Conservation (phyloP, 208 protist genomes). For the Trypanosoma lewisi region DNA sequence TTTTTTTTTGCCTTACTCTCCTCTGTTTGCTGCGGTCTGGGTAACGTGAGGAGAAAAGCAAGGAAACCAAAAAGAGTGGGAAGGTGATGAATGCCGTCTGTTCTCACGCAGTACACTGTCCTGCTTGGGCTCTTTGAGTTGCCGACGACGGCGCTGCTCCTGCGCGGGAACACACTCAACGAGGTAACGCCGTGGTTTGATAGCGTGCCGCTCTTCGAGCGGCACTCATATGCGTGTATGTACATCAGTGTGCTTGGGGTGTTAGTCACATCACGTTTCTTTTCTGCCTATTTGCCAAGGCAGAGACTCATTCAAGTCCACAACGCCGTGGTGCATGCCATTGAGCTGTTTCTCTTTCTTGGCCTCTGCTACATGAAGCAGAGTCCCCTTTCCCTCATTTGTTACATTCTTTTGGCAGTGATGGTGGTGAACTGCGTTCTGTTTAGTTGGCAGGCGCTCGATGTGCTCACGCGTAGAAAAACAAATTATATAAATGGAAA, state of each 20-base stretch:
- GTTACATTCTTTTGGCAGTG: constrained; percentile 27
- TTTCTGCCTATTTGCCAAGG: constrained; percentile 36
- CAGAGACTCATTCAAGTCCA: constrained; percentile 41
- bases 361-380: constrained; percentile 1
- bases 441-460: constrained; percentile 20
- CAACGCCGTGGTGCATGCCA: constrained; percentile 35
- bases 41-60: too few species aligned
- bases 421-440: constrained; percentile 30
- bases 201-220: constrained; percentile 22
- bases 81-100: constrained; percentile 12
- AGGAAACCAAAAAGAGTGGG: too few species aligned
- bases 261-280: constrained; percentile 30
- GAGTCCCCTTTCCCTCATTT: neutral
- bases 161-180: constrained; percentile 21
- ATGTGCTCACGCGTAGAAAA: neutral
- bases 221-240: constrained; percentile 33
- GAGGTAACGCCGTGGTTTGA: constrained; percentile 54
- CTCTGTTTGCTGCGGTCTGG: too few species aligned
- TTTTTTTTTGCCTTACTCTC: too few species aligned
- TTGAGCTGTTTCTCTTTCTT: constrained; percentile 27
- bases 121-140: constrained; percentile 39
- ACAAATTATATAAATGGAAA: constrained; percentile 1
- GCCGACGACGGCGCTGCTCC: constrained; percentile 33
- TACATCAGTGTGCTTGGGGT: constrained; percentile 39
- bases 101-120: constrained; percentile 34